Conservation (phyloP, 2,329 filamentous ascomycete species). For the Zarea fungicola region DNA sequence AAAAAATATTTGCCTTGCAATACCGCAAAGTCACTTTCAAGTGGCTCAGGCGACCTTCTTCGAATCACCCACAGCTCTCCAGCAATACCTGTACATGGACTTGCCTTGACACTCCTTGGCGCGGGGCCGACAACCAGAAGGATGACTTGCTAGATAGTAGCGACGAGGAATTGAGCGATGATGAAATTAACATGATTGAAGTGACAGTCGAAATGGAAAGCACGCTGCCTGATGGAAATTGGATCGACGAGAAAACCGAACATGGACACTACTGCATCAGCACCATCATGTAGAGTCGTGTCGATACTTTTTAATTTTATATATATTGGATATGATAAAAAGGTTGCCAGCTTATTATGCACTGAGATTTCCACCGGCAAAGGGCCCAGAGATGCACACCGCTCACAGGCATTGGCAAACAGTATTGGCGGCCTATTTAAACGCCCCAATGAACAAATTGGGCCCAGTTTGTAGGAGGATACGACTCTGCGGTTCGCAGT, state of each 20-base stretch:
- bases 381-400: not conserved
- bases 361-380: too few species aligned
- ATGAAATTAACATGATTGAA: not conserved
- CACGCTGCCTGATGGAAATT: not conserved
- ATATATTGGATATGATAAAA: too few species aligned
- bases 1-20: not conserved
- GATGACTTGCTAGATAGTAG: not conserved
- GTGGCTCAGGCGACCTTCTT: not conserved
- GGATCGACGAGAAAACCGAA: not conserved
- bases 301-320: not conserved
- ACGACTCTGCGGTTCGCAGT: not conserved
- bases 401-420: not conserved
- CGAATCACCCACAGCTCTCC: not conserved
- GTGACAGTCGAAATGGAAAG: conserved; percentile 1
- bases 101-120: conserved; percentile 1
- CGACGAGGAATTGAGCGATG: not conserved
- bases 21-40: conserved; percentile 6
- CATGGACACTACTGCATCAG: not conserved
- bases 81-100: not conserved
- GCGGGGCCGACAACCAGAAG: not conserved
- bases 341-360: too few species aligned
- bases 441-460: conserved; percentile 5
- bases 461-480: not conserved
- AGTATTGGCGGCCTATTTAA: not conserved
- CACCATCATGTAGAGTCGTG: not conserved